Evolutionary conservation across 2,329 filamentous ascomycete genomes (phyloP).

Genomic region (Neonectria neomacrospora): DNA sequence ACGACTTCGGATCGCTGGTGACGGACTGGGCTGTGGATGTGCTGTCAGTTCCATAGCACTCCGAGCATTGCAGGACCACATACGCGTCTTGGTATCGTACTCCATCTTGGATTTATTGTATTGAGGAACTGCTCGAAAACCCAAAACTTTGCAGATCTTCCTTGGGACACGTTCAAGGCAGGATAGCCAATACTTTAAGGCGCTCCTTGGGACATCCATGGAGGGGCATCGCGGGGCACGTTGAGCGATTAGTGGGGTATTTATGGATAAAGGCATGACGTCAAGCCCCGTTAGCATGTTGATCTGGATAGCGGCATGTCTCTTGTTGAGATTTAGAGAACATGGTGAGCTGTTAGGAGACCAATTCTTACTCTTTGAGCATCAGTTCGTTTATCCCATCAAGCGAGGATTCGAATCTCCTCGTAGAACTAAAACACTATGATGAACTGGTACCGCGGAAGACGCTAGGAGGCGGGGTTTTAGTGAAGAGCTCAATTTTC

Average conservation of each 20-base stretch:
- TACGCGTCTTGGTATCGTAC: conserved; percentile 78
- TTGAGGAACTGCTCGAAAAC: background rate
- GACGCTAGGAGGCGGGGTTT: too few species aligned
- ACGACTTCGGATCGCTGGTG: conserved; percentile 86
- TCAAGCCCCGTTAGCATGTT: conserved; percentile 39
- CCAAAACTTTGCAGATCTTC: conserved; percentile 20
- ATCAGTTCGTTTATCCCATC: background rate
- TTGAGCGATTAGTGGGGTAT: conserved; percentile 36
- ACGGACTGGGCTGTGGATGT: conserved; percentile 72
- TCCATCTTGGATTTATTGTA: conserved; percentile 65
- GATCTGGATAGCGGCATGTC: conserved; percentile 33
- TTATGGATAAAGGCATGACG: conserved; percentile 41
- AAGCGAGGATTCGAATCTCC: background rate
- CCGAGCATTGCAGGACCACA: conserved; percentile 44
- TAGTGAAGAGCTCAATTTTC: too few species aligned
- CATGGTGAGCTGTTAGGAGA: too few species aligned
- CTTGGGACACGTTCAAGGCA: conserved; percentile 15
- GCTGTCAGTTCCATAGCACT: conserved; percentile 28
- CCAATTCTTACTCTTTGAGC: background rate
- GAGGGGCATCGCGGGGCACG: conserved; percentile 45
- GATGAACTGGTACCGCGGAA: conserved; percentile 29
- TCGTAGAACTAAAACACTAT: background rate
- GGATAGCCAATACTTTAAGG: conserved; percentile 13
- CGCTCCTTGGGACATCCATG: conserved; percentile 28
- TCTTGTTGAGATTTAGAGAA: background rate